A percentile compares a stretch with the other conserved stretches of the same genome.
Evolutionary conservation across 73 alveolate genomes (phyloP).

Genomic region (Tetrahymena elliotti): DNA sequence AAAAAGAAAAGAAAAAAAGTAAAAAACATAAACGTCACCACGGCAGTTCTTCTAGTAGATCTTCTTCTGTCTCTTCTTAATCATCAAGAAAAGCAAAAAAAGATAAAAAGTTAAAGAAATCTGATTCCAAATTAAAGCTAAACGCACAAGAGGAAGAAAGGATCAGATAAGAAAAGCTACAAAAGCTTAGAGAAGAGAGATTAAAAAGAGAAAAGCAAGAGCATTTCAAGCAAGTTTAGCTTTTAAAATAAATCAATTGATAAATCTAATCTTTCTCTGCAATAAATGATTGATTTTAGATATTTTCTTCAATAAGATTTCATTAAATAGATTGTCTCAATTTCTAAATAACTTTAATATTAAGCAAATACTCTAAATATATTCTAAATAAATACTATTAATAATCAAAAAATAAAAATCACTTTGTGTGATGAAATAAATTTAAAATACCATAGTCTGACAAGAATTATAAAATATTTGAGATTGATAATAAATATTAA

Average conservation of each 20-base stretch:
- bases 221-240: not conserved
- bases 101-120: not conserved
- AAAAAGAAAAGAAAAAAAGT: not conserved
- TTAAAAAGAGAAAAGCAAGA: not conserved
- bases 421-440: too few relatives aligned
- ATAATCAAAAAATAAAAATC: too few relatives aligned
- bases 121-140: not conserved
- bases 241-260: not conserved
- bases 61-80: not conserved
- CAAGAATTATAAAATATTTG: too few relatives aligned
- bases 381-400: too few relatives aligned
- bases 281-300: too few relatives aligned
- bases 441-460: too few relatives aligned
- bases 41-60: not conserved
- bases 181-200: not conserved
- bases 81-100: not conserved
- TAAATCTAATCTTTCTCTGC: too few relatives aligned
- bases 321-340: too few relatives aligned
- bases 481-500: too few relatives aligned
- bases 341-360: too few relatives aligned
- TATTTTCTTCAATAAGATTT: too few relatives aligned
- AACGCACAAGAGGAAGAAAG: not conserved
- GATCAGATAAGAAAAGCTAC: not conserved
- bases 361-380: too few relatives aligned
- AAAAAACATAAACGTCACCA: not conserved